A percentile compares a stretch with the other conserved stretches of the same genome.
phyloP scores from a whole-genome alignment of 2,329 filamentous ascomycete species.

The Pseudopithomyces maydicus region DNA sequence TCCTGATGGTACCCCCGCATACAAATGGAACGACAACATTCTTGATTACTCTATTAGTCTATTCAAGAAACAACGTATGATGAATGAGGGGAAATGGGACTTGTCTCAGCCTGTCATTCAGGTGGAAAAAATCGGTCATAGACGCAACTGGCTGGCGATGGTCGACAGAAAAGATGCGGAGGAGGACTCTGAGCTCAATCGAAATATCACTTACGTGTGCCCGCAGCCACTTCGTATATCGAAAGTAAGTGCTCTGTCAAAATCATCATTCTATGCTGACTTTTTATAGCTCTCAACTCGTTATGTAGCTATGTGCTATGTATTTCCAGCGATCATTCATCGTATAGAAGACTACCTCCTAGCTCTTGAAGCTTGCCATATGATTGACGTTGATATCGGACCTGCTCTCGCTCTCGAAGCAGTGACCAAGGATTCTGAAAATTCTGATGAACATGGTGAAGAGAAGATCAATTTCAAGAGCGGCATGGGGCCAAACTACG shows the following conservation, averaged over 20 bases:
- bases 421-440: slow-evolving; percentile 89
- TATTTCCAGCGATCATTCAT: slow-evolving; percentile 83
- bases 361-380: slow-evolving; percentile 72
- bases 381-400: slow-evolving; percentile 67
- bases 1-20: slow-evolving; percentile 58
- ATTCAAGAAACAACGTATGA: slow-evolving; percentile 63
- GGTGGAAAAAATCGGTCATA: slow-evolving; percentile 73
- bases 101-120: slow-evolving; percentile 80
- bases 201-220: slow-evolving; percentile 69
- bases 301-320: slow-evolving; percentile 73
- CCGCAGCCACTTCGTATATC: slow-evolving; percentile 80
- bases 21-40: slow-evolving; percentile 61
- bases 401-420: slow-evolving; percentile 81
- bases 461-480: slow-evolving; percentile 74
- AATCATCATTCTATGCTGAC: slow-evolving; percentile 10
- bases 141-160: slow-evolving; percentile 79
- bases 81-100: slow-evolving; percentile 53
- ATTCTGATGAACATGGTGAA: slow-evolving; percentile 72
- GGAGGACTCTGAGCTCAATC: slow-evolving; percentile 48
- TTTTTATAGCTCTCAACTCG: slow-evolving; percentile 66
- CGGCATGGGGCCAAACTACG: slow-evolving; percentile 91
- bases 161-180: slow-evolving; percentile 59
- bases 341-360: slow-evolving; percentile 83
- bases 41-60: slow-evolving; percentile 83
- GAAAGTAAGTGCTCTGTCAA: slow-evolving; percentile 59